phyloP scores from a whole-genome alignment of 1,139 yeast genomes.

The Arxiozyma slooffiae region DNA sequence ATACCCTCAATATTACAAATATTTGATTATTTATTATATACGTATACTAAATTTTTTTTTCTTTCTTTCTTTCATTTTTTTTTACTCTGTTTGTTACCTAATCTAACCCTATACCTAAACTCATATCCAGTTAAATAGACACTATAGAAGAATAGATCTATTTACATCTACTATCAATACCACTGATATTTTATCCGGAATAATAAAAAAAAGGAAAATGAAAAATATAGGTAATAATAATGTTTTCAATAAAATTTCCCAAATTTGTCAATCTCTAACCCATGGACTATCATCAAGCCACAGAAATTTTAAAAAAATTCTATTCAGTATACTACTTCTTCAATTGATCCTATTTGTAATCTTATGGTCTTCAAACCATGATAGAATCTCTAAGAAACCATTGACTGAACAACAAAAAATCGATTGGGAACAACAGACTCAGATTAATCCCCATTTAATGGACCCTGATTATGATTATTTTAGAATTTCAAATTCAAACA shows the following conservation, averaged over 20 bases:
- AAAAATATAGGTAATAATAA: too few species aligned
- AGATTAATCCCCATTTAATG: constrained; percentile 1
- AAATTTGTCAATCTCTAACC: neutral
- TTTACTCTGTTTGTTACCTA: too few species aligned
- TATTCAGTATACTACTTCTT: neutral
- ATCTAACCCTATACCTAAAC: too few species aligned
- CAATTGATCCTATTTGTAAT: constrained; percentile 3
- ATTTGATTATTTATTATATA: too few species aligned
- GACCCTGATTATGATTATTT: constrained; percentile 5
- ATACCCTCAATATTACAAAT: too few species aligned
- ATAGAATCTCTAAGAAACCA: neutral
- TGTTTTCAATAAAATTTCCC: neutral
- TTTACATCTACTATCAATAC: too few species aligned
- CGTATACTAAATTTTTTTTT: too few species aligned
- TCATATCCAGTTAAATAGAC: too few species aligned
- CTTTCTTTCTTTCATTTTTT: too few species aligned
- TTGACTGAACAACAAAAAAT: neutral
- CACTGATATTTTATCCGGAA: too few species aligned
- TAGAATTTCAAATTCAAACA: neutral
- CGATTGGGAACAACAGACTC: constrained; percentile 1
- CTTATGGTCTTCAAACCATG: neutral
- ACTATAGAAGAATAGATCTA: too few species aligned
- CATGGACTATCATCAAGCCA: neutral
- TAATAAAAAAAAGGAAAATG: too few species aligned
- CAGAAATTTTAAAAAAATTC: neutral